A percentile compares a stretch with the other conserved stretches of the same genome.
phyloP scores from a whole-genome alignment of 176 grass and related monocot species.

The Typha latifolia region DNA sequence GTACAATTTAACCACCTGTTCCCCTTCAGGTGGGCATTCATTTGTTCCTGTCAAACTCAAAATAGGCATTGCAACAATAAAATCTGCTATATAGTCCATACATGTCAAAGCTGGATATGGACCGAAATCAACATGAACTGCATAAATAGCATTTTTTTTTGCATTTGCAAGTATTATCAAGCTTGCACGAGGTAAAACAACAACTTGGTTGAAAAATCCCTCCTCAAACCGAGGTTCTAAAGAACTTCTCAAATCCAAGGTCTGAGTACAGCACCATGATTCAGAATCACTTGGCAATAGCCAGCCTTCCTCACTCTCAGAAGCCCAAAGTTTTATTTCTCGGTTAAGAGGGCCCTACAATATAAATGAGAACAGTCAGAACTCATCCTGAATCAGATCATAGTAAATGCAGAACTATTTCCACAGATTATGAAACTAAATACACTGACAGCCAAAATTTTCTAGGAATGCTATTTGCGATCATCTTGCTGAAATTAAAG shows the following conservation, averaged over 20 bases:
- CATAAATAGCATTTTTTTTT: slow-evolving; percentile 96
- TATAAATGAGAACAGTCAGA: slow-evolving; percentile 4
- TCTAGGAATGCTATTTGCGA: no score
- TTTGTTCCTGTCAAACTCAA: slow-evolving; percentile 77
- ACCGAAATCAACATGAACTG: slow-evolving; percentile 79
- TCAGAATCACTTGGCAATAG: slow-evolving; percentile 65
- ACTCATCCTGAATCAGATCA: neutral
- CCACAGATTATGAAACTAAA: neutral
- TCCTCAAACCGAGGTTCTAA: slow-evolving; percentile 52
- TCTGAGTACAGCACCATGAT: slow-evolving; percentile 78
- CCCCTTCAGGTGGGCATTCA: slow-evolving; percentile 40
- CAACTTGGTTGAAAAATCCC: slow-evolving; percentile 96
- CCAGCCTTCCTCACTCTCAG: slow-evolving; percentile 68
- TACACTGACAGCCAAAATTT: neutral
- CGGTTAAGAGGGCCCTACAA: slow-evolving; percentile 70
- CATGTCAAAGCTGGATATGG: slow-evolving; percentile 51
- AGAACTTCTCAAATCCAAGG: slow-evolving; percentile 69
- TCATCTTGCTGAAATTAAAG: no score
- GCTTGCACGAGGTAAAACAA: slow-evolving; percentile 72
- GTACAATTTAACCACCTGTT: slow-evolving; percentile 78
- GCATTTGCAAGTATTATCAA: slow-evolving; percentile 96
- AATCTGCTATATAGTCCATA: slow-evolving; percentile 94
- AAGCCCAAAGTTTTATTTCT: slow-evolving; percentile 92
- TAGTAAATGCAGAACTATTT: neutral
- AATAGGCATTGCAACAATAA: slow-evolving; percentile 92